Conservation (phyloP, 257 asterid species). For the Ligustrum vulgare region DNA sequence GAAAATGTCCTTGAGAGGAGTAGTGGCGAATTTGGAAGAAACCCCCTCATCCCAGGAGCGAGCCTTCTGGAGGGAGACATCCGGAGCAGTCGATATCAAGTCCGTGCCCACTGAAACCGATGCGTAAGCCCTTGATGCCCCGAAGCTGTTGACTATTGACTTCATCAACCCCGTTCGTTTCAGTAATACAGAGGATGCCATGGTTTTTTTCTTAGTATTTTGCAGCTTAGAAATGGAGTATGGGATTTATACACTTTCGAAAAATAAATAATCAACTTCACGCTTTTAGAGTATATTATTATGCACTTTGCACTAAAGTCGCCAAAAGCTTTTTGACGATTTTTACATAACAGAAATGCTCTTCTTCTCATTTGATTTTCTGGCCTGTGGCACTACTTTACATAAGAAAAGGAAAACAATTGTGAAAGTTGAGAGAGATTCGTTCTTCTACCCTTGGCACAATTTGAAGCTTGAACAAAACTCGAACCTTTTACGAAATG, state of each 20-base stretch:
- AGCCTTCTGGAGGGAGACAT: slow-evolving; percentile 81
- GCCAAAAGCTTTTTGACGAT: too few species aligned
- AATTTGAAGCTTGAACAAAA: too few species aligned
- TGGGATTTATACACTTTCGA: too few species aligned
- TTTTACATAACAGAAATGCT: too few species aligned
- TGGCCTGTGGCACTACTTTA: too few species aligned
- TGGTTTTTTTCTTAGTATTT: slow-evolving; percentile 14
- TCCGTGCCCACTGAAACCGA: slow-evolving; percentile 81
- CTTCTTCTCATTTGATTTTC: too few species aligned
- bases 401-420: too few species aligned
- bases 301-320: too few species aligned
- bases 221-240: neutral
- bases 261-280: neutral
- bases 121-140: slow-evolving; percentile 62
- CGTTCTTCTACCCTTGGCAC: too few species aligned
- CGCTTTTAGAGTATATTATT: too few species aligned
- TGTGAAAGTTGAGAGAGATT: too few species aligned
- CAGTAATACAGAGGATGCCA: slow-evolving; percentile 59
- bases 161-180: slow-evolving; percentile 48
- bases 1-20: slow-evolving; percentile 69
- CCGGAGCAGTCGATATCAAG: slow-evolving; percentile 65
- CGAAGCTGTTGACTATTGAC: slow-evolving; percentile 37
- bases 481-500: too few species aligned
- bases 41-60: slow-evolving; percentile 97
- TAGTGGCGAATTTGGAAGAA: slow-evolving; percentile 80